Base-by-base conservation (phyloP, 306 rosid genomes). In the Dalbergia oliveri region DNA sequence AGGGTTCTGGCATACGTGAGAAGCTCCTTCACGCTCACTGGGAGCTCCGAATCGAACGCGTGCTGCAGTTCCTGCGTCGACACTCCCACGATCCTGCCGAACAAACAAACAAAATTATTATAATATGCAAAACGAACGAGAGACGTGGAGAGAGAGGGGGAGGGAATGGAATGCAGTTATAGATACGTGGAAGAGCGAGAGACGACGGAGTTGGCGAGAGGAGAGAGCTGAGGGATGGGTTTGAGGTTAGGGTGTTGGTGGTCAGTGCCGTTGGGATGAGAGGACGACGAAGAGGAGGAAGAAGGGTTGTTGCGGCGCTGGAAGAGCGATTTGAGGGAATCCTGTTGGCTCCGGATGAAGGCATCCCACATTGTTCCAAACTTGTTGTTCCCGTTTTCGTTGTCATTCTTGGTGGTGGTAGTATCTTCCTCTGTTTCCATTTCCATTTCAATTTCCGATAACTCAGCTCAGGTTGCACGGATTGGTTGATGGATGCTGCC, bases 191-290 rank as follows among this genome's bases (percentile, higher is more conserved):
- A 92, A 76, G 91, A 94, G 81, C 91, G 93, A 86, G 83, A 72
- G 71, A 94, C 91, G 77, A 94, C 97, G 79, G 94, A 84, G 82
- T 92, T 92, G 49, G 97, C 98, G 64, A 89, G 82, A 23, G 89
- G 84, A 73, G 98, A 94, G 62, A 94, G 94, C 44, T 87, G 92
- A 83, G 98, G 92, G 73, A 94, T 90, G 76, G 81, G 73, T 33
- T 84, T 84, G 50, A 89, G 87, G 33, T 10, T n/a, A 7, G 21
- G 21, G 21, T n/a, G 19, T n/a, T 26, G 31, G 31, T 2, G 31
- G 31, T 1, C 3, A 26, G 31, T 26, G 31, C 31, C 31, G 31
- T 11, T 50, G 57, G 7, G 8, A 15, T 4, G 7, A 12, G 16
- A n/a, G 18, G 16, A 6, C 41, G 41, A 37, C 4, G 57, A 14